Base-by-base conservation (phyloP, 108 stramenopile genomes). In the Schizochytrium sp. region DNA sequence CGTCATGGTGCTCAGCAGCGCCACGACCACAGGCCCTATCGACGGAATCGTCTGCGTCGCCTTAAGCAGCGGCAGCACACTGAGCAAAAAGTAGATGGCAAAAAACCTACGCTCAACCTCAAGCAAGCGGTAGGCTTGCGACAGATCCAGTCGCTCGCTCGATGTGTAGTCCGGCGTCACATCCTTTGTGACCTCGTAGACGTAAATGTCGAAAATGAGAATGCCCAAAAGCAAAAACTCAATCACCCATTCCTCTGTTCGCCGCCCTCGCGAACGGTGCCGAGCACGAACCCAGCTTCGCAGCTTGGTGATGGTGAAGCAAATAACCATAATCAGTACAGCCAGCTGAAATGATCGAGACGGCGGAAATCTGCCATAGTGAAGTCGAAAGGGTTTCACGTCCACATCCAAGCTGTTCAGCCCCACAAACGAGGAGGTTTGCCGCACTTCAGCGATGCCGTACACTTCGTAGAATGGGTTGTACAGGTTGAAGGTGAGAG, bases 11-110 rank as follows among this genome's bases (percentile, higher is more conserved):
- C 51, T 83, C 76, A 83, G 28, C 6, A 83, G 76, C 48, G 76
- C 76, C 25, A 83, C 76, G 76, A 83, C 76, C n/a, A 83, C 76
- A 12, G 76, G 76, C 25, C 76, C 76, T 45, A 83, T 83, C n/a
- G 48, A 53, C 6, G 76, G 76, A 12, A 83, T 83, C n/a, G 76
- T 83, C 45, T 53, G 76, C 45, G 76, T 53, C n/a, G 76, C 76
- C 25, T 83, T 83, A 1, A 83, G 76, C 45, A 83, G 51, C 12
- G 76, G 76, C n/a, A 83, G 10, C 10, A 83, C 76, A 12, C 48
- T 53, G 6, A 83, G 76, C n/a, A 83, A 53, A 53, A 83, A 83
- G 48, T 53, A 83, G 43, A 83, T 45, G 16, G 76, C 76, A 83
- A 83, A 83, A 4, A 47, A 83, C 1, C 76, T 10, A 4, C 76